These are phyloP conservation scores for Scedosporium minutisporum DNA, from an alignment of 2,329 filamentous ascomycete genomes.

Conservation along the genomic window DNA sequence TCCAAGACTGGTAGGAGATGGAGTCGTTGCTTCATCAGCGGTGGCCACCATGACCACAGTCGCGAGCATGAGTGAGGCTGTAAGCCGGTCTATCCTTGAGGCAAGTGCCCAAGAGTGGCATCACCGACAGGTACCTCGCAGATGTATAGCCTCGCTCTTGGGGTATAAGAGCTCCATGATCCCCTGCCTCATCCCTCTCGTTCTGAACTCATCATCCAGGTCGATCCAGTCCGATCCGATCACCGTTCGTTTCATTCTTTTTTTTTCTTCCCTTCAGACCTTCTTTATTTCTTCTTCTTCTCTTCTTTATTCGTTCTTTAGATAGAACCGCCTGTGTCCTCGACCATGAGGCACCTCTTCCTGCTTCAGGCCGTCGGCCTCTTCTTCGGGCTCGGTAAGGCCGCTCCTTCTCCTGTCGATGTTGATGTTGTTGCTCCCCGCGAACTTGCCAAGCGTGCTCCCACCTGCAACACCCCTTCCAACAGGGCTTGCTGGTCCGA, in stretches of 20 bases:
- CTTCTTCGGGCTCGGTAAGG: conserved; percentile 7
- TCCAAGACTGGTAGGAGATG: neutral
- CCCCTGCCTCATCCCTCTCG: neutral
- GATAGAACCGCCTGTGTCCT: neutral
- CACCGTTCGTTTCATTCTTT: neutral
- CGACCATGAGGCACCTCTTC: conserved; percentile 1
- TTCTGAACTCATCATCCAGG: neutral
- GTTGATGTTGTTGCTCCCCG: conserved; percentile 19
- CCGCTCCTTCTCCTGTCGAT: conserved; percentile 3
- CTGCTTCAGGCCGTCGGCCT: conserved; percentile 7
- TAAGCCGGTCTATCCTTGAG: neutral
- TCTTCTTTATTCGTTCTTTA: conserved; percentile 16
- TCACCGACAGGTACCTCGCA: neutral
- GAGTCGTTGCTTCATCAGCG: neutral
- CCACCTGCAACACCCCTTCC: conserved; percentile 14
- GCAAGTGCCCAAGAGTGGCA: neutral
- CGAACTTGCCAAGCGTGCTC: conserved; percentile 12
- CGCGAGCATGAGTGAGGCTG: neutral
- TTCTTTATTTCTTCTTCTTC: neutral
- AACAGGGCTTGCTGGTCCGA: conserved; percentile 15
- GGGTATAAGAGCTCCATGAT: neutral
- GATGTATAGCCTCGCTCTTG: neutral
- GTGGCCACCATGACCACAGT: neutral
- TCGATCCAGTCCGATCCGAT: neutral
- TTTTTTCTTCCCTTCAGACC: neutral